Conservation (phyloP, 2,329 filamentous ascomycete species). For the Aspergillus ochraceoroseus region DNA sequence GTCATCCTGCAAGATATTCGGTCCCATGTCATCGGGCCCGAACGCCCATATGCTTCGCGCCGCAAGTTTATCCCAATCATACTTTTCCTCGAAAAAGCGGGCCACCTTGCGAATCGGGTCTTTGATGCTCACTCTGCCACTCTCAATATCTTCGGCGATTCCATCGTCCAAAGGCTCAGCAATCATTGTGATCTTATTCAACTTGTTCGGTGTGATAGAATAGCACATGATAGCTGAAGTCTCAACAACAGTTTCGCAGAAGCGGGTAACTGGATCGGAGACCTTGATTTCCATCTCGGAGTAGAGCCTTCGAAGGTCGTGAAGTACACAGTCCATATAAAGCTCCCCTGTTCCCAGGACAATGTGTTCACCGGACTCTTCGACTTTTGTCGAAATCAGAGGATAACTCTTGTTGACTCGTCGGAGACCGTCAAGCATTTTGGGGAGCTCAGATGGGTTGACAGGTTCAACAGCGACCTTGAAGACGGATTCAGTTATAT, state of each 20-base stretch:
- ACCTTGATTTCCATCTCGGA: slow-evolving; percentile 99
- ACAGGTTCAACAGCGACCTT: slow-evolving; percentile 98
- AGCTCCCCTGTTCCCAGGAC: slow-evolving; percentile 91
- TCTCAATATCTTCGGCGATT: slow-evolving; percentile 91
- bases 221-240: slow-evolving; percentile 98
- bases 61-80: slow-evolving; percentile 93
- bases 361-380: slow-evolving; percentile 95
- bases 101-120: slow-evolving; percentile 90
- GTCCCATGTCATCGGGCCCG: slow-evolving; percentile 87
- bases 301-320: slow-evolving; percentile 88
- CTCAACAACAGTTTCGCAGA: slow-evolving; percentile 96
- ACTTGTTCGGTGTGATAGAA: slow-evolving; percentile 96
- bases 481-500: slow-evolving; percentile 96
- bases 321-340: slow-evolving; percentile 99
- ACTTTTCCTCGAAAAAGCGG: slow-evolving; percentile 94
- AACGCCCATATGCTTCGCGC: slow-evolving; percentile 98
- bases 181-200: slow-evolving; percentile 98
- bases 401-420: slow-evolving; percentile 99
- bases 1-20: slow-evolving; percentile 95
- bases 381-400: slow-evolving; percentile 90
- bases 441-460: slow-evolving; percentile 94
- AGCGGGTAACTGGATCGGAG: slow-evolving; percentile 92
- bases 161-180: slow-evolving; percentile 93
- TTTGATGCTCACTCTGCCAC: slow-evolving; percentile 80
- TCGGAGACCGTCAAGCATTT: slow-evolving; percentile 94